phyloP scores from a whole-genome alignment of 2,329 filamentous ascomycete species.

The Hymenoscyphus albidus region DNA sequence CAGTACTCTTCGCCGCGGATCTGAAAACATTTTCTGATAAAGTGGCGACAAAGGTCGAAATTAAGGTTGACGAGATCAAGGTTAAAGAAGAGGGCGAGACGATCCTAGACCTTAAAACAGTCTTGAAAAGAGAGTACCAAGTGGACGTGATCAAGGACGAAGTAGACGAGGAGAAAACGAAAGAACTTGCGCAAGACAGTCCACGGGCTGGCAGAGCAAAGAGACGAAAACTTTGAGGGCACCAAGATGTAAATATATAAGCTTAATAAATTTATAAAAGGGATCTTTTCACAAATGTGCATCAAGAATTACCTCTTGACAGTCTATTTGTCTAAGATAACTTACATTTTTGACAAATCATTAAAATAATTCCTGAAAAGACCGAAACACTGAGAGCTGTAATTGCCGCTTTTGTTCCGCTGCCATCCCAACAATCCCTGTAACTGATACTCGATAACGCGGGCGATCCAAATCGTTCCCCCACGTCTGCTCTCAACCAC shows the following conservation, averaged over 20 bases:
- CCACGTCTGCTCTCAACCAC: conserved; percentile 9
- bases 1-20: conserved; percentile 92
- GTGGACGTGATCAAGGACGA: conserved; percentile 23
- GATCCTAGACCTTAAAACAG: conserved; percentile 22
- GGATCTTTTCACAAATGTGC: background rate
- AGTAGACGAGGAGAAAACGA: conserved; percentile 19
- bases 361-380: too few species aligned
- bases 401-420: background rate
- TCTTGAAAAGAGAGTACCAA: conserved; percentile 26
- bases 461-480: background rate
- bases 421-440: background rate
- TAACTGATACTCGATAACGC: background rate
- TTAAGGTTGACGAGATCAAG: conserved; percentile 43
- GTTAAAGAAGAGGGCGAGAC: conserved; percentile 32
- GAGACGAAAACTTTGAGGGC: conserved; percentile 21
- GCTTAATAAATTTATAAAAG: background rate
- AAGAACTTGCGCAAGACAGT: conserved; percentile 21
- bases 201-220: conserved; percentile 28
- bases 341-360: too few species aligned
- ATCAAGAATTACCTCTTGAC: too few species aligned
- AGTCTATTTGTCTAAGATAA: too few species aligned
- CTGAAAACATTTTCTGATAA: conserved; percentile 75
- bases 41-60: conserved; percentile 43
- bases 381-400: too few species aligned
- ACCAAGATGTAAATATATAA: background rate